Conservation (phyloP, 2,329 filamentous ascomycete genomes). For the Phaeosphaeria sp. region DNA sequence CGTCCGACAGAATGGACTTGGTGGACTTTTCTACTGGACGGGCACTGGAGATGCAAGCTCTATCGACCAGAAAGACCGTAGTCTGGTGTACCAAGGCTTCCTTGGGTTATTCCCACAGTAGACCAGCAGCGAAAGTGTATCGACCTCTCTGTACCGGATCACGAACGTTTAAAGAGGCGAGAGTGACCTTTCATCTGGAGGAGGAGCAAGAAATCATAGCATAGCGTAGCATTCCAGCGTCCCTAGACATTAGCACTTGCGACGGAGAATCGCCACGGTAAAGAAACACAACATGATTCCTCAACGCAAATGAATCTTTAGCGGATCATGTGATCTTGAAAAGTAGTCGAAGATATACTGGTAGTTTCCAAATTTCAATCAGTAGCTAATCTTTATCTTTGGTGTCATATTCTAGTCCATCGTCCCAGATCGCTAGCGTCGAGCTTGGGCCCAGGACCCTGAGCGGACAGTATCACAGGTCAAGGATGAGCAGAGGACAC, state of each 20-base stretch:
- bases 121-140: not conserved
- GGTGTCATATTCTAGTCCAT: too few relatives aligned
- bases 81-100: constrained; percentile 67
- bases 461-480: not conserved
- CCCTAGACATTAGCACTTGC: not conserved
- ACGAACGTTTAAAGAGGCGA: not conserved
- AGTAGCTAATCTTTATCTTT: too few relatives aligned
- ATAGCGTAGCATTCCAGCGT: not conserved
- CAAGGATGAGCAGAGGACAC: not conserved
- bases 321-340: too few relatives aligned
- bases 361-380: too few relatives aligned
- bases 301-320: too few relatives aligned
- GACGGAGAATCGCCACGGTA: too few relatives aligned
- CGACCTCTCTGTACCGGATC: too few relatives aligned
- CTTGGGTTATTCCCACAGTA: constrained; percentile 55
- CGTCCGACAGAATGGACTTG: constrained; percentile 73
- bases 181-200: not conserved
- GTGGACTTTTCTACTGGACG: constrained; percentile 83
- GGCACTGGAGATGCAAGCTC: constrained; percentile 71
- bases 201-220: not conserved
- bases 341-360: too few relatives aligned
- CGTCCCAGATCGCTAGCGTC: constrained; percentile 13
- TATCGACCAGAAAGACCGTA: constrained; percentile 55
- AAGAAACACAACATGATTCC: not conserved
- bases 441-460: constrained; percentile 22